phyloP scores from a whole-genome alignment of 768 basidiomycete species.

The Leccinum disarticulatum region DNA sequence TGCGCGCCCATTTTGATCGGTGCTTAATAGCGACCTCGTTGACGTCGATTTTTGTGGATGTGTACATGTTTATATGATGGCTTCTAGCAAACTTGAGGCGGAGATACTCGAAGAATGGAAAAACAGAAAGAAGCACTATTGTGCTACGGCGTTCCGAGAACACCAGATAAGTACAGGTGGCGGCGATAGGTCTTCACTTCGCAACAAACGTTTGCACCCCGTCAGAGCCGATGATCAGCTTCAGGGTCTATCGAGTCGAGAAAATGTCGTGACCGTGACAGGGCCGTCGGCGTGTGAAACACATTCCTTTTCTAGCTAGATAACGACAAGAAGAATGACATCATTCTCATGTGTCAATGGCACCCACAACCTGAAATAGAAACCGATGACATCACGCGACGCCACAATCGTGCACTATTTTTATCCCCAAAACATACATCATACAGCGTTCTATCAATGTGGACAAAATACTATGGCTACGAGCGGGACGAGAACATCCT shows the following conservation, averaged over 20 bases:
- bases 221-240: background rate
- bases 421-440: constrained; percentile 32
- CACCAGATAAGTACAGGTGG: background rate
- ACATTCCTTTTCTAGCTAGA: too few relatives aligned
- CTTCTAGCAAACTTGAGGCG: too few relatives aligned
- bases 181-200: background rate
- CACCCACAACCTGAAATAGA: background rate
- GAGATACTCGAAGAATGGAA: too few relatives aligned
- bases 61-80: too few relatives aligned
- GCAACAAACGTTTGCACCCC: background rate
- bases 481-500: background rate
- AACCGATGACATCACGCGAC: background rate
- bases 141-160: too few relatives aligned
- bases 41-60: too few relatives aligned
- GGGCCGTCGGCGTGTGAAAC: too few relatives aligned
- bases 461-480: background rate
- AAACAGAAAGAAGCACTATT: too few relatives aligned
- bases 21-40: too few relatives aligned
- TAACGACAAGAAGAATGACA: background rate
- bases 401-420: background rate
- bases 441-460: constrained; percentile 11
- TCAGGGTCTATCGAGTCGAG: too few relatives aligned
- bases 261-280: too few relatives aligned
- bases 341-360: background rate
- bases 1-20: too few relatives aligned